Conservation (phyloP, 352 stramenopile species). For the Pythium aristosporum region DNA sequence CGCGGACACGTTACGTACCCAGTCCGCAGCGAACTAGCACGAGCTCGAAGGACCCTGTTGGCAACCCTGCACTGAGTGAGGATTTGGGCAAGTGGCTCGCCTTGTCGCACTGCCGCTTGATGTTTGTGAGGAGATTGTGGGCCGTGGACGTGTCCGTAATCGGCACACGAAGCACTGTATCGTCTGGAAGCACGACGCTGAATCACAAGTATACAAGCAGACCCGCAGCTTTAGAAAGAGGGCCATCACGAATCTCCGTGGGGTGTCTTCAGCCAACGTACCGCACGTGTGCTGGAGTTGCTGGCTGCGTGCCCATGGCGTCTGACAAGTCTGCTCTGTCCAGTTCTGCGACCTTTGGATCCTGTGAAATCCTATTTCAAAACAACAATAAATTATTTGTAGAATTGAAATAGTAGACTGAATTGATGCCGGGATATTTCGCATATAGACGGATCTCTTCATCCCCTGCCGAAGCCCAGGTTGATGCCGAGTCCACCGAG, state of each 20-base stretch:
- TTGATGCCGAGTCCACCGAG: conserved; percentile 2
- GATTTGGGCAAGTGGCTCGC: neutral
- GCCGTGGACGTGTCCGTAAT: neutral
- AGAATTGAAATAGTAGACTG: neutral
- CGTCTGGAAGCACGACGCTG: conserved; percentile 21
- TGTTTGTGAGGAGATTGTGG: neutral
- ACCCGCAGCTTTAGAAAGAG: neutral
- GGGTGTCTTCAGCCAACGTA: neutral
- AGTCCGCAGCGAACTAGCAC: conserved; percentile 4
- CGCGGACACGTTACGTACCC: neutral
- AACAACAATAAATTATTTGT: neutral
- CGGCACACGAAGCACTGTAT: conserved; percentile 14
- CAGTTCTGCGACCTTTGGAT: conserved; percentile 9
- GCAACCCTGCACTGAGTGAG: neutral
- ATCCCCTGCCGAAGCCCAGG: neutral
- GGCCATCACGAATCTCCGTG: neutral
- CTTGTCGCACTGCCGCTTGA: neutral
- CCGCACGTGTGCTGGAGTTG: neutral
- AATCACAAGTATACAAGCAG: neutral
- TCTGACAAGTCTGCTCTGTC: neutral
- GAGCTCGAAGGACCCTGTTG: neutral
- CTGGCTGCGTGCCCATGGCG: conserved; percentile 4
- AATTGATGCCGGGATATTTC: neutral
- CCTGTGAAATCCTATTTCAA: neutral
- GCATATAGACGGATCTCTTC: neutral